phyloP scores from a whole-genome alignment of 257 asterid genomes.

The Scutellaria galericulata region DNA sequence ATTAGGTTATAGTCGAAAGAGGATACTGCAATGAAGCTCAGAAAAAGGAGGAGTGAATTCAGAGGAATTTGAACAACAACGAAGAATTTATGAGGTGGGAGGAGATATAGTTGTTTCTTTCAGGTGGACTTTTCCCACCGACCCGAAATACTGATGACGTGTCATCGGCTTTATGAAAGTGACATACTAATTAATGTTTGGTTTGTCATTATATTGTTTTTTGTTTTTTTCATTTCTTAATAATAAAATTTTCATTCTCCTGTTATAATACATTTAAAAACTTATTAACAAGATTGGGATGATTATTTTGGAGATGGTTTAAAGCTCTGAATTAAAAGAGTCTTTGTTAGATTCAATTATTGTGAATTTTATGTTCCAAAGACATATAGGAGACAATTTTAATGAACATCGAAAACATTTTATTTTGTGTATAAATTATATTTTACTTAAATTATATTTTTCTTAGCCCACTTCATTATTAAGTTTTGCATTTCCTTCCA shows the following conservation, averaged over 20 bases:
- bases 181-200: neutral
- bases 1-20: neutral
- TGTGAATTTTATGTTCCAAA: too few species aligned
- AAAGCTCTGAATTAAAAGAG: too few species aligned
- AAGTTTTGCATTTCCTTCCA: too few species aligned
- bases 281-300: too few species aligned
- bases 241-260: neutral
- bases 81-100: neutral
- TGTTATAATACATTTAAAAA: too few species aligned
- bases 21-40: neutral
- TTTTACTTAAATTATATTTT: too few species aligned
- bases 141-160: constrained; percentile 22
- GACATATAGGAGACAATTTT: too few species aligned
- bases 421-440: too few species aligned
- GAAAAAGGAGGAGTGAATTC: neutral
- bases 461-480: too few species aligned
- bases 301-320: too few species aligned
- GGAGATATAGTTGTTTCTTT: neutral
- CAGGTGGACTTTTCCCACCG: constrained; percentile 41
- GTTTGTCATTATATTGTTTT: neutral
- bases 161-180: neutral
- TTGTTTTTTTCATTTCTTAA: neutral
- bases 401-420: too few species aligned
- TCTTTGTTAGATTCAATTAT: too few species aligned
- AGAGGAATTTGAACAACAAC: constrained; percentile 21